These are phyloP conservation scores for Fusarium sp. DNA, from an alignment of 2,329 filamentous ascomycete genomes.

Conservation along the genomic window DNA sequence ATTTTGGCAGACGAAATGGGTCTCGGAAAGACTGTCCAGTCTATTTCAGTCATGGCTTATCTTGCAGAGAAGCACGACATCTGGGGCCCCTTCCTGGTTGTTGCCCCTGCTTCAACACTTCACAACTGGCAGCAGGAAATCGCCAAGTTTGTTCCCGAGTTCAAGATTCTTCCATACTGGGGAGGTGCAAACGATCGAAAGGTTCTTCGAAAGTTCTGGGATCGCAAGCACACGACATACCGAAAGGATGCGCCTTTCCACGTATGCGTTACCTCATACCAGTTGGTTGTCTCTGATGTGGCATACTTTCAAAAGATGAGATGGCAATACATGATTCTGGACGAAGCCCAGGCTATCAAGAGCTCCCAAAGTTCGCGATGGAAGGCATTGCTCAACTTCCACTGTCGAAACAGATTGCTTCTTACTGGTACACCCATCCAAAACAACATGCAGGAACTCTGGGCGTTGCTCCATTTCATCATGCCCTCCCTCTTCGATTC, in stretches of 20 bases:
- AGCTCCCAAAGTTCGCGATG: constrained; percentile 95
- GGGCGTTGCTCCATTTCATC: constrained; percentile 98
- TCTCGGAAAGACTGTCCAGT: constrained; percentile 98
- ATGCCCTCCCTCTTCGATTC: constrained; percentile 99
- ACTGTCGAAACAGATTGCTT: constrained; percentile 92
- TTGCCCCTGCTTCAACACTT: constrained; percentile 93
- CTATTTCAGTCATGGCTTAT: constrained; percentile 99
- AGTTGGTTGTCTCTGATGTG: constrained; percentile 94
- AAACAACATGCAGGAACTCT: constrained; percentile 99
- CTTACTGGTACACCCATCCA: constrained; percentile 98
- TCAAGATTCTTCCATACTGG: constrained; percentile 98
- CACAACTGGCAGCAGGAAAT: constrained; percentile 99
- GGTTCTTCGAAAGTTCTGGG: constrained; percentile 98
- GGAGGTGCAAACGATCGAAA: constrained; percentile 94
- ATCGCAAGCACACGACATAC: constrained; percentile 96
- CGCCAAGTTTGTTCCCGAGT: constrained; percentile 88
- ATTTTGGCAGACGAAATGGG: constrained; percentile 99
- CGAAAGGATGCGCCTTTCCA: constrained; percentile 94
- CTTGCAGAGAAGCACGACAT: constrained; percentile 97
- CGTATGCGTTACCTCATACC: constrained; percentile 95
- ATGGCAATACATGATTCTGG: constrained; percentile 99
- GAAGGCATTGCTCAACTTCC: constrained; percentile 94
- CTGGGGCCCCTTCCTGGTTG: constrained; percentile 97
- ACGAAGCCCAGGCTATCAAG: constrained; percentile 99
- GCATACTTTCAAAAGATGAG: constrained; percentile 99